Base-by-base conservation (phyloP, 2,329 filamentous ascomycete genomes). In the Fusarium sp. region DNA sequence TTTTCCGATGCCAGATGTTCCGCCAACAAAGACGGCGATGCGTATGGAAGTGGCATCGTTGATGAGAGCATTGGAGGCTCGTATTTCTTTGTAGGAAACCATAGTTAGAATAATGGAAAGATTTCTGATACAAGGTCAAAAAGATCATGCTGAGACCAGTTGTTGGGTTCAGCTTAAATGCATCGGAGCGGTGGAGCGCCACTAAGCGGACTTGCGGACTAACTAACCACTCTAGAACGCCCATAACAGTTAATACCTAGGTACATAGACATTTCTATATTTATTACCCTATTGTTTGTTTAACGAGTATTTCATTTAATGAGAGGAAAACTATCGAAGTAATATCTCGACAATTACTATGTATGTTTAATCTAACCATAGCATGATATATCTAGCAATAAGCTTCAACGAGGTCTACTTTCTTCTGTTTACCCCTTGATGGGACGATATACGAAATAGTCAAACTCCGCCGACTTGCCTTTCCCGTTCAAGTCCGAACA, bases 401-500 rank as follows among this genome's bases (percentile, higher is more conserved):
- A 33, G 13, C 25, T 9, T 25, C 25, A 6, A 25, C 6, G 13
- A 33, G 13, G 14, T 14, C 11, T 33, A 6, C 5, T 4, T 15
- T n/a, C 17, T 21, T 9, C 10, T 11, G 5, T 3, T 31, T 6
- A 18, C 18, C 1, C 10, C 15, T 51, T 51, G 4, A 18, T 37
- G 6, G 40, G 37, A 9, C 17, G 37, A 51, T 40, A 45, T 18
- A 46, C 43, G 52, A 87, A 84, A 50, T 84, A 81, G 47, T 85
- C 83, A 72, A 87, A 87, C 2, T 56, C 76, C 0, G 85, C 85
- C 49, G 75, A 72, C 55, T 75, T 69, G 11, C 77, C 84, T 15
- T 79, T 81, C 5, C 85, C 85, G 50, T 87, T 87, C 45, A 86
- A 52, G 72, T 87, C 85, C 6, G 84, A 86, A 41, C 82, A 84